Evolutionary conservation across 1,284 basidiomycete species (phyloP).

Genomic region (Puccinia polysora): DNA sequence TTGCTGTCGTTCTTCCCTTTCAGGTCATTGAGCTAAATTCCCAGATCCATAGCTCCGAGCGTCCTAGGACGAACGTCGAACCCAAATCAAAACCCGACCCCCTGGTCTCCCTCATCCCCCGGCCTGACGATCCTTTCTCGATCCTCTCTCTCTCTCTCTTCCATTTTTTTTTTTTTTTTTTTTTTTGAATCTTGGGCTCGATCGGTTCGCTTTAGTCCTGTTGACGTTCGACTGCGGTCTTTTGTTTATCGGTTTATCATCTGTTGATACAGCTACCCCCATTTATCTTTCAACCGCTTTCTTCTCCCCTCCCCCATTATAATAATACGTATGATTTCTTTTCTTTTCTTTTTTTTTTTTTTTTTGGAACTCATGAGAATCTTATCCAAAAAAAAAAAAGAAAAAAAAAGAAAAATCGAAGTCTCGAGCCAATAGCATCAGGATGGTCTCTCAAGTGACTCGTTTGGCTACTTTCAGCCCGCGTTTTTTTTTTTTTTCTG

Average conservation of each 20-base stretch:
- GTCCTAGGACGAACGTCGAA: too few species aligned
- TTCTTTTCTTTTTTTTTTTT: not conserved
- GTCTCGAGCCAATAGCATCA: not conserved
- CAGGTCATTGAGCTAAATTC: too few species aligned
- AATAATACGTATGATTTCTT: not conserved
- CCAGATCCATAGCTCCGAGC: too few species aligned
- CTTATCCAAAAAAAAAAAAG: too few species aligned
- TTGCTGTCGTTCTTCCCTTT: too few species aligned
- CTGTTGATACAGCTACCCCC: too few species aligned
- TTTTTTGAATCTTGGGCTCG: not conserved
- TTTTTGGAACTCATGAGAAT: not conserved
- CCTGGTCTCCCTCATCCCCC: too few species aligned
- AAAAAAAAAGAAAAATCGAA: not conserved
- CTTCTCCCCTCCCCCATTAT: not conserved
- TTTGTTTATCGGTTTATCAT: not conserved
- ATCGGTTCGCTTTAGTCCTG: not conserved
- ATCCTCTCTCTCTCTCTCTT: too few species aligned
- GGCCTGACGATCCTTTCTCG: too few species aligned
- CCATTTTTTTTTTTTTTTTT: slow-evolving; percentile 3
- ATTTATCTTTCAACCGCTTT: not conserved
- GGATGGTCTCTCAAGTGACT: not conserved
- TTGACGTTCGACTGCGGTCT: not conserved
- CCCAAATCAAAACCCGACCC: too few species aligned
- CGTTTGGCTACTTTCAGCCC: too few species aligned
- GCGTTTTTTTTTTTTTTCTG: too few species aligned